These are phyloP conservation scores for Quercus tomentella DNA, from an alignment of 331 rosid genomes.

Conservation along the genomic window DNA sequence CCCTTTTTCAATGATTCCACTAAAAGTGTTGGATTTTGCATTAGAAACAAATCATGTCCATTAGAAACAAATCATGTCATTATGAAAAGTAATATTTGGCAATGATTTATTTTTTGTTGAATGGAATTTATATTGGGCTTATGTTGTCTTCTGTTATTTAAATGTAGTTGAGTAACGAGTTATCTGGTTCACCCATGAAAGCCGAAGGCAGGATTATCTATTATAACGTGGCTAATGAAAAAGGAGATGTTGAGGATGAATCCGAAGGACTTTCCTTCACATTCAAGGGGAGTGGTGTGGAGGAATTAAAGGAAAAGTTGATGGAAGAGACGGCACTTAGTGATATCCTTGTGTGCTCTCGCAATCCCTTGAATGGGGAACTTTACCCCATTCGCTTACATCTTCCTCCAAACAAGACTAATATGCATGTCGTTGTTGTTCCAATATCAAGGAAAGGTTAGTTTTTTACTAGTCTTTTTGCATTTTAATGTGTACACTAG, in stretches of 20 bases:
- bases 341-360: slow-evolving; percentile 63
- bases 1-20: neutral
- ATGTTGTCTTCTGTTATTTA: neutral
- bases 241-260: slow-evolving; percentile 39
- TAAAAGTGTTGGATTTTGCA: neutral
- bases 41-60: neutral
- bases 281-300: slow-evolving; percentile 54
- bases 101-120: neutral
- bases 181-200: slow-evolving; percentile 24
- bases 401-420: slow-evolving; percentile 71
- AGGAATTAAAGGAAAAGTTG: slow-evolving; percentile 50
- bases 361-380: slow-evolving; percentile 66
- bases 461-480: neutral
- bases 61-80: neutral
- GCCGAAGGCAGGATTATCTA: slow-evolving; percentile 56
- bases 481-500: too few relatives aligned
- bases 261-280: slow-evolving; percentile 35
- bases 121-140: neutral
- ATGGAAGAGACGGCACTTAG: slow-evolving; percentile 48
- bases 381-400: slow-evolving; percentile 77
- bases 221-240: slow-evolving; percentile 58
- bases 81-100: neutral
- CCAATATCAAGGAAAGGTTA: slow-evolving; percentile 39
- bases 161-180: slow-evolving; percentile 13
- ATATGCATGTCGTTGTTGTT: slow-evolving; percentile 70